A percentile compares a stretch with the other conserved stretches of the same genome.
phyloP scores from a whole-genome alignment of 441 rosid species.

The Erysimum cheiri region DNA sequence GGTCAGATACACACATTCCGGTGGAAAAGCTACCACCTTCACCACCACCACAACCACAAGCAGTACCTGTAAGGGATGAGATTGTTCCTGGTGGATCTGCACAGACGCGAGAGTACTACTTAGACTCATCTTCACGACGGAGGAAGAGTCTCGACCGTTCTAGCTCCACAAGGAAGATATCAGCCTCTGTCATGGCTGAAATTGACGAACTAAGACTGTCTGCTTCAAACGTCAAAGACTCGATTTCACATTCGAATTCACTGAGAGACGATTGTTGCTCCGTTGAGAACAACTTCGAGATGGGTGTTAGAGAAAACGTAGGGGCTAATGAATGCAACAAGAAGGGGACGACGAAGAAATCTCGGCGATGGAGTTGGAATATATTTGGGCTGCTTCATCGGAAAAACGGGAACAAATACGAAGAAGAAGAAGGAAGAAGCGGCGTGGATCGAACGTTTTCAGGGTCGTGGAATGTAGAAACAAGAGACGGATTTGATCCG shows the following conservation, averaged over 20 bases:
- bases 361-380: conserved; percentile 87
- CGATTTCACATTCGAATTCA: conserved; percentile 66
- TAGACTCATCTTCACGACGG: conserved; percentile 78
- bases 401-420: conserved; percentile 70
- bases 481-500: conserved; percentile 42
- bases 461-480: conserved; percentile 49
- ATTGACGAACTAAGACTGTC: conserved; percentile 45
- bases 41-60: conserved; percentile 35
- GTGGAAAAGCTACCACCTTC: conserved; percentile 62
- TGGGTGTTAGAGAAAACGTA: conserved; percentile 59
- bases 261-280: conserved; percentile 78
- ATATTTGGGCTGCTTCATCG: conserved; percentile 82
- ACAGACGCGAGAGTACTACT: conserved; percentile 91
- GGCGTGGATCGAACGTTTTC: conserved; percentile 35
- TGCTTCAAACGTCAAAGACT: conserved; percentile 46
- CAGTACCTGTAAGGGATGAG: conserved; percentile 52
- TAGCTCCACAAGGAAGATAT: conserved; percentile 41
- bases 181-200: conserved; percentile 39
- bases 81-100: conserved; percentile 81
- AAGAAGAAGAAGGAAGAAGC: conserved; percentile 51
- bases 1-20: conserved; percentile 82
- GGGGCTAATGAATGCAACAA: conserved; percentile 54
- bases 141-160: conserved; percentile 91
- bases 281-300: conserved; percentile 61
- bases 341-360: conserved; percentile 69